Evolutionary conservation across 768 basidiomycete genomes (phyloP).

Genomic region (Multifurca ochricompacta): DNA sequence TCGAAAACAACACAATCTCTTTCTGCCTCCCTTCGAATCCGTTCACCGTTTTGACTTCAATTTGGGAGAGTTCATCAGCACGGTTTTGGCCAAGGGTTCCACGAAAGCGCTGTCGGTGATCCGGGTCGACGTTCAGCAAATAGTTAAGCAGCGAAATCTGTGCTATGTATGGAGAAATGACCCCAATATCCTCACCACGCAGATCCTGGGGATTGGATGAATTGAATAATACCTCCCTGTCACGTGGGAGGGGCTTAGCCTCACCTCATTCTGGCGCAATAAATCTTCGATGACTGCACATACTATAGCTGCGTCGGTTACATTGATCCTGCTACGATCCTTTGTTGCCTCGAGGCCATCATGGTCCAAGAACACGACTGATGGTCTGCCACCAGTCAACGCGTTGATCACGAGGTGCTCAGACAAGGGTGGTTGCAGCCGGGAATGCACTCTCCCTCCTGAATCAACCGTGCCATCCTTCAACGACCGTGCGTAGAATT

Average conservation of each 20-base stretch:
- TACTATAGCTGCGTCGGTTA: conserved; percentile 70
- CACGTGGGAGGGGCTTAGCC: neutral
- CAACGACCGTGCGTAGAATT: conserved; percentile 71
- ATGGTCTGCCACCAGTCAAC: conserved; percentile 37
- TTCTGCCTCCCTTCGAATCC: conserved; percentile 94
- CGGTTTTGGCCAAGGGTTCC: conserved; percentile 57
- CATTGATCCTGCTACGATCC: conserved; percentile 70
- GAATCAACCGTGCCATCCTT: conserved; percentile 67
- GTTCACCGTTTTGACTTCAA: conserved; percentile 91
- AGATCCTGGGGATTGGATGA: conserved; percentile 43
- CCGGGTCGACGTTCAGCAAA: conserved; percentile 48
- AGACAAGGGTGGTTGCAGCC: conserved; percentile 56
- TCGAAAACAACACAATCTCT: conserved; percentile 86
- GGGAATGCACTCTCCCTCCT: conserved; percentile 37
- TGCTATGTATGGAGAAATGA: conserved; percentile 88
- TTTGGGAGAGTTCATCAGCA: conserved; percentile 50
- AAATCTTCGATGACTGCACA: conserved; percentile 78
- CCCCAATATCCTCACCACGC: conserved; percentile 71
- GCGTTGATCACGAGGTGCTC: conserved; percentile 38
- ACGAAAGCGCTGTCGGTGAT: conserved; percentile 47
- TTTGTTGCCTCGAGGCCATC: conserved; percentile 55
- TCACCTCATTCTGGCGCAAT: conserved; percentile 31
- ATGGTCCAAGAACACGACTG: conserved; percentile 82
- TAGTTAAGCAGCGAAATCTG: conserved; percentile 74
- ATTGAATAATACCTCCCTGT: neutral